phyloP scores from a whole-genome alignment of 2,329 filamentous ascomycete genomes.

The Diplocarpon rosae region DNA sequence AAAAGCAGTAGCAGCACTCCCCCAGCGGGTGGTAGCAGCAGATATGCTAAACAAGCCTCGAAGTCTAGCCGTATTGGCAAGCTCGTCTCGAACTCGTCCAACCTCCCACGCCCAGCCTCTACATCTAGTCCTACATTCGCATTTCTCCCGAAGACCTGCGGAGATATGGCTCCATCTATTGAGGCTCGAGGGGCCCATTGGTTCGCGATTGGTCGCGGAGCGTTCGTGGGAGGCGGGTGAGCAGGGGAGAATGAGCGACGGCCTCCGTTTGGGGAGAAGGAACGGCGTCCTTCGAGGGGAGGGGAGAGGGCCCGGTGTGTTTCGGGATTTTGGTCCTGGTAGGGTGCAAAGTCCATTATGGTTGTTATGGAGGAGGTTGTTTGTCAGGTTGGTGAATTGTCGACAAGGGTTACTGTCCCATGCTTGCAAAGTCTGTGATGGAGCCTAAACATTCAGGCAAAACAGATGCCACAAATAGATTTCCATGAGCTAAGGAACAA shows the following conservation, averaged over 20 bases:
- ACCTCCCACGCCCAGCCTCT: constrained; percentile 35
- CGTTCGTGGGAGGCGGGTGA: constrained; percentile 32
- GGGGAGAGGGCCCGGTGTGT: constrained; percentile 71
- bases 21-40: constrained; percentile 74
- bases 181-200: constrained; percentile 17
- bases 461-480: too few species aligned
- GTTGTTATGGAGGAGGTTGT: not conserved
- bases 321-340: constrained; percentile 87
- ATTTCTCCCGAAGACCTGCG: constrained; percentile 12
- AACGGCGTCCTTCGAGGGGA: constrained; percentile 31
- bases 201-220: constrained; percentile 29
- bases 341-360: constrained; percentile 88
- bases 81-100: constrained; percentile 84
- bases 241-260: constrained; percentile 39
- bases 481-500: too few species aligned
- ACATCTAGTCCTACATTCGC: constrained; percentile 7
- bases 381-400: not conserved
- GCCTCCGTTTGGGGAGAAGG: constrained; percentile 36
- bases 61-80: constrained; percentile 77
- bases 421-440: not conserved
- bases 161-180: constrained; percentile 9
- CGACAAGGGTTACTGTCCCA: not conserved
- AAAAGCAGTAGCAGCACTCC: constrained; percentile 73
- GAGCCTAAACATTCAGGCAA: too few species aligned
- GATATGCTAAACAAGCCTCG: constrained; percentile 83